A percentile compares a stretch with the other conserved stretches of the same genome.
Conservation (phyloP, 495 filamentous ascomycete species). For the Aspergillus avenaceus region DNA sequence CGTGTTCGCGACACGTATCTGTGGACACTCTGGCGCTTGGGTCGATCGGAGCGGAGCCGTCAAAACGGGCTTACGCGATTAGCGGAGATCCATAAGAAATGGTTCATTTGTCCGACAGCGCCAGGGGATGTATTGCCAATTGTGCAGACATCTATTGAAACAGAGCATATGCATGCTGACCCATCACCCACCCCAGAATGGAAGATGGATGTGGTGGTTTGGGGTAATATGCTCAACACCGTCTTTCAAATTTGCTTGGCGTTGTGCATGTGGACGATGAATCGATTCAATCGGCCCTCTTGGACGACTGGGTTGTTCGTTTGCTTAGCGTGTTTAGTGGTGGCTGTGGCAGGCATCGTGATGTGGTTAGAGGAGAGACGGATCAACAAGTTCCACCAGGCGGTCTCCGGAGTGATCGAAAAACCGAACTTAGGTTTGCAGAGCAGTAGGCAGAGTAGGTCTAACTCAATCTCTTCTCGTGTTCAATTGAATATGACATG, state of each 20-base stretch:
- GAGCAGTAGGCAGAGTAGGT: too few species aligned
- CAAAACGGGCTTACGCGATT: conserved; percentile 44
- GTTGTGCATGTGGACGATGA: conserved; percentile 76
- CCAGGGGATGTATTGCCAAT: background rate
- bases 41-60: conserved; percentile 43
- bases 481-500: too few species aligned
- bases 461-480: too few species aligned
- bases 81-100: conserved; percentile 62
- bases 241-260: conserved; percentile 67
- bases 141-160: background rate
- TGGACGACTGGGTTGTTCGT: conserved; percentile 77
- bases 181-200: conserved; percentile 63
- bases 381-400: too few species aligned
- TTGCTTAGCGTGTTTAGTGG: conserved; percentile 62
- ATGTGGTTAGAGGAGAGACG: conserved; percentile 52
- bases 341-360: conserved; percentile 64
- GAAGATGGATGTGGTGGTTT: conserved; percentile 80
- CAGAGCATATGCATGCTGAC: conserved; percentile 54
- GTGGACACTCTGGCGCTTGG: conserved; percentile 57
- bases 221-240: conserved; percentile 70
- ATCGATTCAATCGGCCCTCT: conserved; percentile 62
- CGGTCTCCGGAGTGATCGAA: too few species aligned
- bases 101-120: conserved; percentile 58
- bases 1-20: conserved; percentile 75
- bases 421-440: too few species aligned